phyloP scores from a whole-genome alignment of 495 filamentous ascomycete genomes.

The Penicillium nucicola region DNA sequence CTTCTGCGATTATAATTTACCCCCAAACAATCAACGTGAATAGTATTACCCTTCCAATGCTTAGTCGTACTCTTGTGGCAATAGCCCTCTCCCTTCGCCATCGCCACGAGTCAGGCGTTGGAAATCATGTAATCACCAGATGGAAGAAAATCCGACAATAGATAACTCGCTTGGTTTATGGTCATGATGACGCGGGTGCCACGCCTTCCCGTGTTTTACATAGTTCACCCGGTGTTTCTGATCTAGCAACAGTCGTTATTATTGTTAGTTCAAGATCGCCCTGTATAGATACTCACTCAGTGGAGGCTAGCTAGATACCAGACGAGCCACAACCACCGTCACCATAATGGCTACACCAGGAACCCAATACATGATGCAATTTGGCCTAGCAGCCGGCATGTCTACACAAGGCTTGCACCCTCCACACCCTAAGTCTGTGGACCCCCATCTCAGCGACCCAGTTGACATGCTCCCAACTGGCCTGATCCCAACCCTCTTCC shows the following conservation, averaged over 20 bases:
- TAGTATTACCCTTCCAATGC: not conserved
- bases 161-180: not conserved
- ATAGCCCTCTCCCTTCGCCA: too few species aligned
- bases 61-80: too few species aligned
- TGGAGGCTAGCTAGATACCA: too few species aligned
- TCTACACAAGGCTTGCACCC: constrained; percentile 31
- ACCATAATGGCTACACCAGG: constrained; percentile 17
- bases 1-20: not conserved
- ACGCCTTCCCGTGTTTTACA: too few species aligned
- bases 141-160: not conserved
- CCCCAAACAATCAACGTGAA: not conserved
- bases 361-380: constrained; percentile 32
- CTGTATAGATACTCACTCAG: too few species aligned
- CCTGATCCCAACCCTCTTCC: constrained; percentile 21
- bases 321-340: too few species aligned
- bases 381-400: constrained; percentile 34
- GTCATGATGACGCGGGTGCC: constrained; percentile 1
- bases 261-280: too few species aligned
- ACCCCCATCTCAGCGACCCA: constrained; percentile 18
- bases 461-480: constrained; percentile 18
- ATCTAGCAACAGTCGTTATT: too few species aligned
- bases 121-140: not conserved
- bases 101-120: too few species aligned
- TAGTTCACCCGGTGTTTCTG: too few species aligned
- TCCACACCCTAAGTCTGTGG: constrained; percentile 21